Evolutionary conservation across 2,329 filamentous ascomycete genomes (phyloP), one percentile per base, ranked within the genome.

Genomic region (Diaporthe sp.): DNA sequence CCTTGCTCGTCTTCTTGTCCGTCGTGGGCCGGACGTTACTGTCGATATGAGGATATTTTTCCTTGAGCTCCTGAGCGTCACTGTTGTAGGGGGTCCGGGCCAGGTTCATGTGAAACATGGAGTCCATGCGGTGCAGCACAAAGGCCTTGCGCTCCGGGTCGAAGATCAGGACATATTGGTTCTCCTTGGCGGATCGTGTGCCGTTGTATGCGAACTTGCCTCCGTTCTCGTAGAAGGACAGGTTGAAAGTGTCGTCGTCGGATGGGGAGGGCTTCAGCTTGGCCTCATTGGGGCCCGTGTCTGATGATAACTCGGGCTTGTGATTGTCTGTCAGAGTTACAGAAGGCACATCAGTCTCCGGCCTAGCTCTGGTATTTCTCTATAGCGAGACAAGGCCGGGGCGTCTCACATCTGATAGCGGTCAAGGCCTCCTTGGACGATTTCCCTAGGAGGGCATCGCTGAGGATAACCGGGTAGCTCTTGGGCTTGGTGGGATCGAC

Each of bases 51-150:
- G 91, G 88, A 81, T 94, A 92, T 80, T 93, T 89, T 68, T 91
- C 89, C 65, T 90, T 88, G 55, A 97, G 87, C 80, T 89, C 91
- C 42, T 90, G 89, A 72, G 88, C 84, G 78, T 94, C 91, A 72
- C 88, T 86, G 80, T 93, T 92, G 78, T 88, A 90, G 3, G 93
- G 94, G 20, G 92, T 92, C 73, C 89, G 91, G 71, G 90, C 92
- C 72, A 98, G 85, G 83, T 98, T 98, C 93, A 98, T 96, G 81
- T 95, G 93, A 84, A 98, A 94, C 53, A 92, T 92, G n/a, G 92
- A 93, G 81, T 95, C 91, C 73, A 98, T 87, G 71, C 92, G 92
- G 85, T 98, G 95, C 73, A 98, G 89, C 39, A 97, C 92, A 79
- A 97, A 97, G 74, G 90, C 93, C 81, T 96, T 92, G 71, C 91